These are phyloP conservation scores for Epichloe glyceriae DNA, from an alignment of 2,329 filamentous ascomycete species.

Conservation along the genomic window DNA sequence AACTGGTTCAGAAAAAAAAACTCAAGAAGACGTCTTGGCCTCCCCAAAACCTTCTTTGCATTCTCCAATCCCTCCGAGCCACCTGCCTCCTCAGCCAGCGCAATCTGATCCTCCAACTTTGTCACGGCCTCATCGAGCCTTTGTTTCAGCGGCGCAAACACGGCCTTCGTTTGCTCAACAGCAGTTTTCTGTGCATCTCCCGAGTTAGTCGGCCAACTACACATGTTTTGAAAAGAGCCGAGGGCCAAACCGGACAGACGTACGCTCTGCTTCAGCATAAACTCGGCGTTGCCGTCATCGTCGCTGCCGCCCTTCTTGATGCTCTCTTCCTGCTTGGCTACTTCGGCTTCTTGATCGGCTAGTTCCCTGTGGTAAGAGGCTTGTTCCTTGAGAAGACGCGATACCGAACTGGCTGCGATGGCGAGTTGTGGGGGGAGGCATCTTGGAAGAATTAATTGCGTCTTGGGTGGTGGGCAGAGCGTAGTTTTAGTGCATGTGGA, in stretches of 20 bases:
- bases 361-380: constrained; percentile 81
- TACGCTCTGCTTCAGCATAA: constrained; percentile 77
- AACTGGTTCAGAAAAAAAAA: no score
- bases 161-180: constrained; percentile 73
- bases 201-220: not conserved
- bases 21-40: constrained; percentile 25
- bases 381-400: constrained; percentile 84
- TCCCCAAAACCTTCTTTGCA: constrained; percentile 40
- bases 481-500: no score
- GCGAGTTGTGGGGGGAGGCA: constrained; percentile 67
- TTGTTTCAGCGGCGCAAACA: constrained; percentile 59
- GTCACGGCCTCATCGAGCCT: constrained; percentile 60
- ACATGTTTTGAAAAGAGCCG: not conserved
- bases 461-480: not conserved
- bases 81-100: constrained; percentile 35
- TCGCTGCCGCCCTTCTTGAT: constrained; percentile 33
- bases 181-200: constrained; percentile 51
- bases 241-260: constrained; percentile 11
- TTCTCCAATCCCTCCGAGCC: constrained; percentile 37
- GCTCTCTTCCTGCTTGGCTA: constrained; percentile 55
- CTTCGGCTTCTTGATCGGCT: constrained; percentile 56
- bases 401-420: constrained; percentile 68
- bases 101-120: constrained; percentile 62
- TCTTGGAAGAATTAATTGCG: constrained; percentile 23
- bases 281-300: constrained; percentile 64